phyloP scores from a whole-genome alignment of 2,329 filamentous ascomycete genomes.

The Beauveria brongniartii region DNA sequence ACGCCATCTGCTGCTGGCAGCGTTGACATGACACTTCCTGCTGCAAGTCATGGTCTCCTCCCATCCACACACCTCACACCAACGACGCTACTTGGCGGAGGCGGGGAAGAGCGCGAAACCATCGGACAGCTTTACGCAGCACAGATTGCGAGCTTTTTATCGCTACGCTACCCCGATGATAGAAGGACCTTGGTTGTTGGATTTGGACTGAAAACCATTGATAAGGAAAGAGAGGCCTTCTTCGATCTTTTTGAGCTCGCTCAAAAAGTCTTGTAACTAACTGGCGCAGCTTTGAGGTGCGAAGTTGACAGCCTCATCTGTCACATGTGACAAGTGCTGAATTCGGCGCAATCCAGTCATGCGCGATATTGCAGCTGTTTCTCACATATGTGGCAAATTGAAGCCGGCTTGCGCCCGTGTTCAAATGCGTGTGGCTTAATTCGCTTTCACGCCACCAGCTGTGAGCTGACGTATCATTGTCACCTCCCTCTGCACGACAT shows the following conservation, averaged over 20 bases:
- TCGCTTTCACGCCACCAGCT: too few species aligned
- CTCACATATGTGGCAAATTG: too few species aligned
- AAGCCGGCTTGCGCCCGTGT: too few species aligned
- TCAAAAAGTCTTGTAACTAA: constrained; percentile 42
- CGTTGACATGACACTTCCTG: constrained; percentile 51
- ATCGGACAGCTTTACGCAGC: constrained; percentile 82
- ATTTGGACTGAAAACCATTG: constrained; percentile 45
- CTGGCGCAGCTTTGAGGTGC: background rate
- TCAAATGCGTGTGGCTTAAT: too few species aligned
- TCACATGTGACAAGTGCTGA: too few species aligned
- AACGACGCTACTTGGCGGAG: constrained; percentile 77
- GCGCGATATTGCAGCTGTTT: too few species aligned
- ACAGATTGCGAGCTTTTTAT: constrained; percentile 76
- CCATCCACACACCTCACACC: constrained; percentile 79
- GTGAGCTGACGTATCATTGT: too few species aligned
- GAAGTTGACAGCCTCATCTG: background rate
- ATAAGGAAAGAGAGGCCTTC: constrained; percentile 47
- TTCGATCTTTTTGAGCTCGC: constrained; percentile 59
- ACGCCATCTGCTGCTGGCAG: constrained; percentile 56
- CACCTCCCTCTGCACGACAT: too few species aligned
- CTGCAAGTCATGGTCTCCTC: constrained; percentile 42
- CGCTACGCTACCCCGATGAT: constrained; percentile 60
- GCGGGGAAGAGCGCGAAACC: constrained; percentile 69
- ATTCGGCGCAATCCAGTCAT: too few species aligned
- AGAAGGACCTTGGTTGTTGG: constrained; percentile 54